These are phyloP conservation scores for Helenozyma rhizophorensis DNA, from an alignment of 805 yeast genomes.

Conservation along the genomic window DNA sequence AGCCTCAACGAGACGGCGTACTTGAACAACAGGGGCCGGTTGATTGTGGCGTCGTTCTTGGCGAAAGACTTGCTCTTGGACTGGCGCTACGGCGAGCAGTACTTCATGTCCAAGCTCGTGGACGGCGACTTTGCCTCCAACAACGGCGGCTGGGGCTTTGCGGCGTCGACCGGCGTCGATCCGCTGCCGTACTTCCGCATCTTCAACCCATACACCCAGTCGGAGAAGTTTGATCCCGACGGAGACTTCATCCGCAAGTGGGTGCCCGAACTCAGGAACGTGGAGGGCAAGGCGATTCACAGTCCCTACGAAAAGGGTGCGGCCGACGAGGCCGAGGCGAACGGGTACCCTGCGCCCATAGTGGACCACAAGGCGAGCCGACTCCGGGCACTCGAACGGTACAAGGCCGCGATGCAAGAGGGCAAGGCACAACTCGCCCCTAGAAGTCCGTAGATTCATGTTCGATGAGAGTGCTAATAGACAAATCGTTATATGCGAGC, in stretches of 20 bases:
- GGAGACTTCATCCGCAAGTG: constrained; percentile 45
- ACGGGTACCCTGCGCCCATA: constrained; percentile 42
- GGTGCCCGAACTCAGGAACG: constrained; percentile 43
- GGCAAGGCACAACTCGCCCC: constrained; percentile 11
- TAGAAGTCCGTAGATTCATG: too few species aligned
- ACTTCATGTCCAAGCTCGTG: constrained; percentile 44
- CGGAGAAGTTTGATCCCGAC: constrained; percentile 44
- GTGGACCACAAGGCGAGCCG: constrained; percentile 39
- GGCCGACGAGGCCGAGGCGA: constrained; percentile 21
- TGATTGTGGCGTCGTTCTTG: constrained; percentile 51
- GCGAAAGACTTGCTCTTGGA: constrained; percentile 48
- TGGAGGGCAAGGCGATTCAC: constrained; percentile 28
- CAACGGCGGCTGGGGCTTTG: constrained; percentile 57
- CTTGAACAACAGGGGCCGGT: constrained; percentile 50
- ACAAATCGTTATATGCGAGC: too few species aligned
- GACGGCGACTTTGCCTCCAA: constrained; percentile 55
- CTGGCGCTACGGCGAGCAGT: constrained; percentile 53
- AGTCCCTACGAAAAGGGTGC: constrained; percentile 29
- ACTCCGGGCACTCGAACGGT: constrained; percentile 40
- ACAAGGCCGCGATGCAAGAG: constrained; percentile 28
- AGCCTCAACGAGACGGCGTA: constrained; percentile 48
- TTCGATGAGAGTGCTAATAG: too few species aligned
- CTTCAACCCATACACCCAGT: constrained; percentile 49
- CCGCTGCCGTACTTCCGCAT: constrained; percentile 56
- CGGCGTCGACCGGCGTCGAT: constrained; percentile 49